Evolutionary conservation across 1,284 basidiomycete genomes (phyloP).

Genomic region (Peniophora sp.): DNA sequence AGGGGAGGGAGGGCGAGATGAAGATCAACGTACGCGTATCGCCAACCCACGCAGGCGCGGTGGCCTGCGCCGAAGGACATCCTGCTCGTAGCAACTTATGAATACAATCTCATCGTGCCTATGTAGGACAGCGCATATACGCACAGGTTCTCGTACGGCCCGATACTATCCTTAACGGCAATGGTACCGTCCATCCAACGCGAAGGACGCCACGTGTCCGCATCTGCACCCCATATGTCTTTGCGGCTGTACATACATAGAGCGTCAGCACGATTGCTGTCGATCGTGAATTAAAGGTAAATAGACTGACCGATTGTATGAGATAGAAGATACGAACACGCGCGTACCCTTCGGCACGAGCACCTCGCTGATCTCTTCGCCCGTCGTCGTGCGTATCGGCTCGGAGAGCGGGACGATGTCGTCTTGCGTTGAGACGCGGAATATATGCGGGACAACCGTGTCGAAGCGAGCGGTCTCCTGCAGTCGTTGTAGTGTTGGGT

Average conservation of each 20-base stretch:
- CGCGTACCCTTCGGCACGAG: constrained; percentile 24
- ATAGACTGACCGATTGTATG: too few relatives aligned
- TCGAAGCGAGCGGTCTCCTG: constrained; percentile 24
- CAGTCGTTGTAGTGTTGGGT: too few relatives aligned
- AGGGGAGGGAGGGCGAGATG: too few relatives aligned
- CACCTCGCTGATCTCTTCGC: constrained; percentile 15
- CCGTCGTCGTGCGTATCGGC: constrained; percentile 14
- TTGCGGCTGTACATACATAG: background rate
- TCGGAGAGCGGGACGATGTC: constrained; percentile 25
- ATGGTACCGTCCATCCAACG: background rate
- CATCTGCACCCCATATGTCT: background rate
- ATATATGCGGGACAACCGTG: constrained; percentile 17
- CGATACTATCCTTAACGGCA: constrained; percentile 14
- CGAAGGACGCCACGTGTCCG: background rate
- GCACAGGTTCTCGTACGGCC: constrained; percentile 25
- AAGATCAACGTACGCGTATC: constrained; percentile 27
- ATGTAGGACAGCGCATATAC: constrained; percentile 4
- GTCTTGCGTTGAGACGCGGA: constrained; percentile 18
- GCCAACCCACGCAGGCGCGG: constrained; percentile 42
- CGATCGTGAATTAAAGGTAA: too few relatives aligned
- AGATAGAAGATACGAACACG: constrained; percentile 19
- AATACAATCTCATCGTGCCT: background rate
- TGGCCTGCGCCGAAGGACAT: constrained; percentile 43
- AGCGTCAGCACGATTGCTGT: too few relatives aligned
- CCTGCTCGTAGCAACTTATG: constrained; percentile 15